A percentile compares a stretch with the other conserved stretches of the same genome.
phyloP scores from a whole-genome alignment of 345 rosid species.

The Corymbia maculata region DNA sequence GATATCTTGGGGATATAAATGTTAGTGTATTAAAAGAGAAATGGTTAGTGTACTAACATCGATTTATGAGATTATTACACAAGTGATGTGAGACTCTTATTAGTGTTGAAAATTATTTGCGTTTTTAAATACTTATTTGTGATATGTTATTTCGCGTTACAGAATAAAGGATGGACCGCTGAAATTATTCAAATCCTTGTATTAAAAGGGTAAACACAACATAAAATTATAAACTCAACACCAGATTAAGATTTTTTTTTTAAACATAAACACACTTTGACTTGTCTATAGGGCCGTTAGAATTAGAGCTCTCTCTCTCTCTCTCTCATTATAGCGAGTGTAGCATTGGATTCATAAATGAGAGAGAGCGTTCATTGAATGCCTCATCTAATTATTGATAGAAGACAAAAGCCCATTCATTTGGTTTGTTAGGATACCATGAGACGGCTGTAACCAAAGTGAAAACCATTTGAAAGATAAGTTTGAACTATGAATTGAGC shows the following conservation, averaged over 20 bases:
- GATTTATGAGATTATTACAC: background rate
- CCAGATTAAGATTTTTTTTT: background rate
- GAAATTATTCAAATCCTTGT: background rate
- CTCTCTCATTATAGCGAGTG: background rate
- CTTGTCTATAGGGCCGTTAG: background rate
- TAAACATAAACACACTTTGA: background rate
- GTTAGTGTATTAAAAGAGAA: background rate
- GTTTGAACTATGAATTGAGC: background rate
- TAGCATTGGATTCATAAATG: background rate
- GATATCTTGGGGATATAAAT: background rate
- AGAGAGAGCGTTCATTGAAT: background rate
- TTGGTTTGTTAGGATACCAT: background rate
- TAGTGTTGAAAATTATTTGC: background rate
- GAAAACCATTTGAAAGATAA: background rate
- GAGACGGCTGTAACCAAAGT: background rate
- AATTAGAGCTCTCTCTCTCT: background rate
- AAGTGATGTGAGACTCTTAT: background rate
- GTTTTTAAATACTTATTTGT: background rate
- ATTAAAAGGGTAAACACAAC: background rate
- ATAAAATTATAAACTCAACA: background rate
- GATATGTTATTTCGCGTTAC: background rate
- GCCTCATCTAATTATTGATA: background rate
- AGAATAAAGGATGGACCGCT: background rate
- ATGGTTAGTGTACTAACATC: background rate
- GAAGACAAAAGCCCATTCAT: background rate